A percentile compares a stretch with the other conserved stretches of the same genome.
phyloP scores from a whole-genome alignment of 352 stramenopile genomes.

The Phytophthora citricola region DNA sequence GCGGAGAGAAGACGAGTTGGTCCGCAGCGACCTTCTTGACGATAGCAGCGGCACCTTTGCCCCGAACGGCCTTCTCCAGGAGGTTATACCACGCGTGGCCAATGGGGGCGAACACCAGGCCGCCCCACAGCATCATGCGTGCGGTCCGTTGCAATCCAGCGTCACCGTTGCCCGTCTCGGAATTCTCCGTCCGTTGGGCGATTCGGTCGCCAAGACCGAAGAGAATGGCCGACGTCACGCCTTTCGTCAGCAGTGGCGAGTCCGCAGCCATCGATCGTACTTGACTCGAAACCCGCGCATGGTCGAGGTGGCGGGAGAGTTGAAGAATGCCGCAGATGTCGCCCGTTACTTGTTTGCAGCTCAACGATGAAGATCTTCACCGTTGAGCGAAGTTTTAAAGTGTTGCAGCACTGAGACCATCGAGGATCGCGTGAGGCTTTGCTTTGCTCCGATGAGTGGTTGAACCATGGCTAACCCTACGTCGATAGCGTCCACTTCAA shows the following conservation, averaged over 20 bases:
- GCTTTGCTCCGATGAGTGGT: conserved; percentile 28
- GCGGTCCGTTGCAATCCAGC: conserved; percentile 36
- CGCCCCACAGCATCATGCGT: conserved; percentile 88
- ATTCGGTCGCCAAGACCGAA: conserved; percentile 73
- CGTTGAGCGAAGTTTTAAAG: background rate
- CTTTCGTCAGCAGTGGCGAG: conserved; percentile 74
- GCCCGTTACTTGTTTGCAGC: conserved; percentile 13
- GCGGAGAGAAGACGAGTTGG: conserved; percentile 47
- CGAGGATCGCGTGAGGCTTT: conserved; percentile 8
- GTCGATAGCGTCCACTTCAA: conserved; percentile 15
- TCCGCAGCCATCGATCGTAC: conserved; percentile 66
- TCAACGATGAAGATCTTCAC: background rate
- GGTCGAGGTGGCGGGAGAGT: conserved; percentile 8
- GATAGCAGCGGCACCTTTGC: conserved; percentile 26
- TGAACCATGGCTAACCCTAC: conserved; percentile 16
- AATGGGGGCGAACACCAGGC: conserved; percentile 84
- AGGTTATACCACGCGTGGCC: conserved; percentile 93
- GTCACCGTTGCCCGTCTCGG: conserved; percentile 14
- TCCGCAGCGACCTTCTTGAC: conserved; percentile 51
- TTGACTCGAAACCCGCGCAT: conserved; percentile 53
- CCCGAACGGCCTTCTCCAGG: conserved; percentile 65
- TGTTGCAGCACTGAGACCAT: background rate
- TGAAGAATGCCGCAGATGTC: conserved; percentile 15
- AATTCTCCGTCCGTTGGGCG: conserved; percentile 57
- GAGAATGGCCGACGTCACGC: conserved; percentile 65